Evolutionary conservation across 768 basidiomycete genomes (phyloP).

Genomic region (Kwoniella newhampshirensis): DNA sequence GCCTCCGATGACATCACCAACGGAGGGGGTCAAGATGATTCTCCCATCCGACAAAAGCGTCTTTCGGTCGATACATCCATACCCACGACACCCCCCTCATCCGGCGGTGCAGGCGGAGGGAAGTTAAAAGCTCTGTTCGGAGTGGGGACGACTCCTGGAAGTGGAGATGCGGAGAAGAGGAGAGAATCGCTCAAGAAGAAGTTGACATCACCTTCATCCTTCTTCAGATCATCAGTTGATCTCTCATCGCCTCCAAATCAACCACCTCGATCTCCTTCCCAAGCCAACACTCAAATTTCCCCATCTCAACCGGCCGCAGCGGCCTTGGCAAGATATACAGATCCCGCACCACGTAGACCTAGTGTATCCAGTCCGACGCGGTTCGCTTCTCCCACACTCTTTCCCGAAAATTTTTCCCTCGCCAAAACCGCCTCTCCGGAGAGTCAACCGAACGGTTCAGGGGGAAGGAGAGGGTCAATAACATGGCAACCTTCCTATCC

Average conservation of each 20-base stretch:
- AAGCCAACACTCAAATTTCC: neutral
- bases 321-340: slow-evolving; percentile 17
- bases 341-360: slow-evolving; percentile 17
- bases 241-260: slow-evolving; percentile 3
- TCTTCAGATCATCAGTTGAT: slow-evolving; percentile 18
- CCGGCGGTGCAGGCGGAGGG: slow-evolving; percentile 13
- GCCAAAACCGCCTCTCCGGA: slow-evolving; percentile 31
- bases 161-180: slow-evolving; percentile 5
- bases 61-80: slow-evolving; percentile 13
- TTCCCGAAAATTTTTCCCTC: slow-evolving; percentile 34
- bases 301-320: neutral
- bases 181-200: slow-evolving; percentile 16
- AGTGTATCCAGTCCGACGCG: neutral
- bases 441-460: slow-evolving; percentile 9
- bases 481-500: slow-evolving; percentile 41
- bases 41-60: slow-evolving; percentile 15
- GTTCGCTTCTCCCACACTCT: slow-evolving; percentile 26
- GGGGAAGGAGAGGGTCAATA: slow-evolving; percentile 15
- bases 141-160: slow-evolving; percentile 10
- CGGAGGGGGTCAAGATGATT: slow-evolving; percentile 2
- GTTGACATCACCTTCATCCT: slow-evolving; percentile 25
- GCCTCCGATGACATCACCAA: slow-evolving; percentile 20
- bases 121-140: slow-evolving; percentile 34
- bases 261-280: neutral
- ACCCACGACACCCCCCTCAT: slow-evolving; percentile 4